Conservation (phyloP, 441 rosid genomes). For the Corymbia calophylla region DNA sequence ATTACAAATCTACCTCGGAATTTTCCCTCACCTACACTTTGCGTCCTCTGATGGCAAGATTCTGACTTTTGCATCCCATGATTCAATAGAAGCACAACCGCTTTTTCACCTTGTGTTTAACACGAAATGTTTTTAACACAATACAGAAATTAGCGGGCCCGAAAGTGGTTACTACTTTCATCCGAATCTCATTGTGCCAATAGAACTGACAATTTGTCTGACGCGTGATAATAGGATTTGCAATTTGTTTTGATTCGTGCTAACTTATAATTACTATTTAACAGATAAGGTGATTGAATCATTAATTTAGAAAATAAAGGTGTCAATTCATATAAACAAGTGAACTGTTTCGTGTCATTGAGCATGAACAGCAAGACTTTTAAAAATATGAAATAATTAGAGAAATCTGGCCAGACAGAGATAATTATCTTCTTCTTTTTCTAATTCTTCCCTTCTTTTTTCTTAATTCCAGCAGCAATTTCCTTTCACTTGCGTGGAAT, state of each 20-base stretch:
- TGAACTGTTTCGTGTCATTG: neutral
- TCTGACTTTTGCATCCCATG: neutral
- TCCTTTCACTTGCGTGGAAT: slow-evolving; percentile 4
- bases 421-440: no score
- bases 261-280: neutral
- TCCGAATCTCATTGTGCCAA: neutral
- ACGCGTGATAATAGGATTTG: neutral
- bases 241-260: neutral
- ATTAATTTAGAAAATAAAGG: neutral
- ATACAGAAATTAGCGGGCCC: neutral
- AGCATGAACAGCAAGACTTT: neutral
- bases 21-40: neutral
- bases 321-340: neutral
- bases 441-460: neutral
- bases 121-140: no score
- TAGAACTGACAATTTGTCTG: no score
- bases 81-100: neutral
- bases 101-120: neutral
- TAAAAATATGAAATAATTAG: neutral
- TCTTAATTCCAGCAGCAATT: neutral
- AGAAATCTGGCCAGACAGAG: neutral
- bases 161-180: neutral
- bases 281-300: neutral
- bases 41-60: neutral
- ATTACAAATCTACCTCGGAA: neutral